Evolutionary conservation across 345 rosid species (phyloP), one percentile per base, ranked within the genome.

Genomic region (Eucalyptus cloeziana): DNA sequence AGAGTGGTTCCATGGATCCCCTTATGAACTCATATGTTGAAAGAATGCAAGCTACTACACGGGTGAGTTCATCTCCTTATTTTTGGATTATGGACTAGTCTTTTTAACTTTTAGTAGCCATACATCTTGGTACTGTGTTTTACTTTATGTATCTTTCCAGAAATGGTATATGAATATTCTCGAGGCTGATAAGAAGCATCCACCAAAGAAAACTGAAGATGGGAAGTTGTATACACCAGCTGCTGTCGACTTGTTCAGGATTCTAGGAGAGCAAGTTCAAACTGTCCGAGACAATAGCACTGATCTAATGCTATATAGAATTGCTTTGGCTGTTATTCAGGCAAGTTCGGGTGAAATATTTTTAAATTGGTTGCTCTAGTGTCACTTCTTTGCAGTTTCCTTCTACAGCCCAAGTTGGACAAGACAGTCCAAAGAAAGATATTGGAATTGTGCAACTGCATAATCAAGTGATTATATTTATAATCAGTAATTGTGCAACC

Each of bases 1-100:
- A 98, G 92, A 97, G 99, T 93, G 99, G 99, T 90, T 94, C 99
- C 86, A 95, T 96, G 99, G 99, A 98, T 93, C 99, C 99, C 89
- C 94, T 98, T 88, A 98, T 98, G 99, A 96, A 98, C 91, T 93
- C 99, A 44, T 98, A 98, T 92, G 96, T 98, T 85, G 99, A 98
- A 95, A 93, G 99, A 94, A 98, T 97, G 99, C 99, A 96, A 94
- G 99, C 98, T 87, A 98, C 99, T 81, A 98, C 97, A 67, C 96
- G 91, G 98, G 99, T 98, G 93, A 92, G 50, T 44, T 60, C 25
- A 56, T 37, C 80, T 22, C 37, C 44, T 58, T 88, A 62, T 56
- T 81, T 40, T 76, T 49, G 80, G 33, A 17, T 49, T 27, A 12
- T 64, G 64, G 33, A 76, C 47, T 64, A 64, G 31, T 31, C n/a